Percentiles rank a stretch among this genome's conserved stretches.
Evolutionary conservation across 148 eudicot genomes (phyloP).

Genomic region (Fagopyrum homotropicum): DNA sequence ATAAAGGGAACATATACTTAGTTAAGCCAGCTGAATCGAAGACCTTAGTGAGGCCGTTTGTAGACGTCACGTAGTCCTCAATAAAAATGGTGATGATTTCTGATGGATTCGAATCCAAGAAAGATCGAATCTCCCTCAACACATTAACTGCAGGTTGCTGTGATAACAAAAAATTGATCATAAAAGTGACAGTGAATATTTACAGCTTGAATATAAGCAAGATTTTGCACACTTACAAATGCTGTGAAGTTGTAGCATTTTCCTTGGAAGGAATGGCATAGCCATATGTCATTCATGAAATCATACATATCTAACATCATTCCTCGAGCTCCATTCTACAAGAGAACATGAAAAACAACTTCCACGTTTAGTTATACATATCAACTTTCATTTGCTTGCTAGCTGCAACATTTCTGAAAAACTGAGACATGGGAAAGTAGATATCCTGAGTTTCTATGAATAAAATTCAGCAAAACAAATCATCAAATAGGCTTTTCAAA

Average conservation of each 20-base stretch:
- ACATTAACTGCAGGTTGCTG: constrained; percentile 92
- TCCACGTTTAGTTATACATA: neutral
- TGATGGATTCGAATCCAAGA: constrained; percentile 57
- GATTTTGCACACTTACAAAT: constrained; percentile 51
- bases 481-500: constrained; percentile 8
- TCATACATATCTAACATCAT: constrained; percentile 97
- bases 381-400: neutral
- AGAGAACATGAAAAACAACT: neutral
- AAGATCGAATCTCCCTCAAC: constrained; percentile 58
- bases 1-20: constrained; percentile 61
- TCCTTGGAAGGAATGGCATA: constrained; percentile 77
- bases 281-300: constrained; percentile 71
- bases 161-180: neutral
- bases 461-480: neutral
- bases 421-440: too few species aligned
- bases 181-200: neutral
- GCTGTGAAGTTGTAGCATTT: constrained; percentile 73
- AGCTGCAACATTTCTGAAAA: neutral
- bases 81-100: constrained; percentile 81
- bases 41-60: constrained; percentile 62
- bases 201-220: neutral
- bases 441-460: neutral
- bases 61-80: constrained; percentile 76
- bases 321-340: constrained; percentile 94
- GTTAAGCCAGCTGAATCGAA: constrained; percentile 66